These are phyloP conservation scores for Chenopodium quinoa DNA, from an alignment of 148 eudicot species.

Conservation along the genomic window DNA sequence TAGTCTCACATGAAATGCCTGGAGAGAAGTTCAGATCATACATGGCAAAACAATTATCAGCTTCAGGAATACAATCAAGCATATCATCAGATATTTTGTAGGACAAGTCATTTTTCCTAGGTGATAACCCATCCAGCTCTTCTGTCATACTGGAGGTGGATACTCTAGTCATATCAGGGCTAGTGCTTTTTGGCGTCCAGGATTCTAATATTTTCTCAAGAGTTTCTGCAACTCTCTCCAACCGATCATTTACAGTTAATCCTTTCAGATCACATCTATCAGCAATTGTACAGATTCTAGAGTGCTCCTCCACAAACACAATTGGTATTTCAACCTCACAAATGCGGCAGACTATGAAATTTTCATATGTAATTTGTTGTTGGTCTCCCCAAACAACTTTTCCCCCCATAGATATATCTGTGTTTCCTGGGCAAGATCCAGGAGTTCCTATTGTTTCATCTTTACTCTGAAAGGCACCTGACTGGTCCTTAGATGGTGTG, in stretches of 20 bases:
- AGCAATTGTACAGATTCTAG: constrained; percentile 94
- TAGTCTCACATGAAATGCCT: constrained; percentile 37
- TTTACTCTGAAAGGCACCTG: constrained; percentile 38
- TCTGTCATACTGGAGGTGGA: constrained; percentile 50
- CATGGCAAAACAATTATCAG: constrained; percentile 44
- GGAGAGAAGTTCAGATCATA: constrained; percentile 40
- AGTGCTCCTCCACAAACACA: constrained; percentile 91
- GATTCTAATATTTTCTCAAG: constrained; percentile 84
- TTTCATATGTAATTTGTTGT: constrained; percentile 54
- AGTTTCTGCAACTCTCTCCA: constrained; percentile 91
- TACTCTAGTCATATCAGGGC: constrained; percentile 47
- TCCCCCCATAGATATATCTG: constrained; percentile 43
- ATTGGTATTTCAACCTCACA: constrained; percentile 99
- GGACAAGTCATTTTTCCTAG: constrained; percentile 41
- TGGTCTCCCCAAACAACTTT: constrained; percentile 59
- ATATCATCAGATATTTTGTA: constrained; percentile 49
- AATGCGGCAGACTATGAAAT: constrained; percentile 86
- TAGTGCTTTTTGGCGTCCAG: constrained; percentile 68
- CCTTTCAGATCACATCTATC: constrained; percentile 97
- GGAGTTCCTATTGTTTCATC: constrained; percentile 47
- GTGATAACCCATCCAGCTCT: constrained; percentile 50
- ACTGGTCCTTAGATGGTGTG: constrained; percentile 46
- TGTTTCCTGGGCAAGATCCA: constrained; percentile 34
- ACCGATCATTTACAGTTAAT: constrained; percentile 70
- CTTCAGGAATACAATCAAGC: constrained; percentile 52